Percentiles rank a stretch among this genome's conserved stretches.
phyloP scores from a whole-genome alignment of 805 yeast species.

The Hanseniaspora occidentalis region DNA sequence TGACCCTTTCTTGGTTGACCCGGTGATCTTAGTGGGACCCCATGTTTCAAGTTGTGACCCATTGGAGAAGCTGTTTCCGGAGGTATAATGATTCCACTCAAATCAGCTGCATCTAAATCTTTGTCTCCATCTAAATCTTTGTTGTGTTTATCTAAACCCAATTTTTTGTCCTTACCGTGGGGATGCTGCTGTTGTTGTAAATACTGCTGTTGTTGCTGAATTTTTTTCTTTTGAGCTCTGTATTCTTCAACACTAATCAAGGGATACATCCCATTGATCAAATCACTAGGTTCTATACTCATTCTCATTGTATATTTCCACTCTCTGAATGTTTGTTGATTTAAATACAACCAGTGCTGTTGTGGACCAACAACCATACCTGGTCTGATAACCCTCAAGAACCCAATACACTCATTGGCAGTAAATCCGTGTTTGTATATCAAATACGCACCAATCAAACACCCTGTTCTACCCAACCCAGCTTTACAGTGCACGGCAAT shows the following conservation, averaged over 20 bases:
- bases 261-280: conserved; percentile 56
- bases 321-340: conserved; percentile 90
- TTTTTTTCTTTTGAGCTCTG: conserved; percentile 32
- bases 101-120: conserved; percentile 1
- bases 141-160: conserved; percentile 14
- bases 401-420: conserved; percentile 92
- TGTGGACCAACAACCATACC: conserved; percentile 99
- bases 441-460: conserved; percentile 92
- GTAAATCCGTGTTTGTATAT: conserved; percentile 95
- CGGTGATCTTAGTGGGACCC: conserved; percentile 86
- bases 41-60: conserved; percentile 49
- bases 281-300: conserved; percentile 51
- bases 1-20: conserved; percentile 83
- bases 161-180: conserved; percentile 23
- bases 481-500: conserved; percentile 99
- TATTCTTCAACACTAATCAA: conserved; percentile 50
- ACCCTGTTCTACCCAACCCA: conserved; percentile 95
- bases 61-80: conserved; percentile 32
- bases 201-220: conserved; percentile 24
- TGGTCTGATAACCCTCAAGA: conserved; percentile 91
- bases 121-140: conserved; percentile 1
- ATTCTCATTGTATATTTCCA: conserved; percentile 89
- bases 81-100: background rate
- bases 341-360: conserved; percentile 95
- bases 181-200: conserved; percentile 11